phyloP scores from a whole-genome alignment of 2,329 filamentous ascomycete species.

The Phyllosticta ampelicida region DNA sequence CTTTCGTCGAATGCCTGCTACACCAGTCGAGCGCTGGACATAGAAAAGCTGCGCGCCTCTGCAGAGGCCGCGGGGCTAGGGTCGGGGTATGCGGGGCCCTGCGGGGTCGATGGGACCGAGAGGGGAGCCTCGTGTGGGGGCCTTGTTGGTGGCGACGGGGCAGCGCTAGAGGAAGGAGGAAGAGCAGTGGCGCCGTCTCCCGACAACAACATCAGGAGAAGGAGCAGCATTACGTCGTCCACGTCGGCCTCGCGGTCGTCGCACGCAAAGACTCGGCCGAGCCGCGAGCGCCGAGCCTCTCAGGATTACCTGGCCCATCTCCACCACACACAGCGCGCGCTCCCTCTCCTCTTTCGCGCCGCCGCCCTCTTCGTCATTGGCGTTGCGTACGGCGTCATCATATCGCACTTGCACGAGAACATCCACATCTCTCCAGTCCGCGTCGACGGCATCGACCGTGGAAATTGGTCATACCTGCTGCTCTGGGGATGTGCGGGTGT shows the following conservation, averaged over 20 bases:
- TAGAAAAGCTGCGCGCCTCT: slow-evolving; percentile 18
- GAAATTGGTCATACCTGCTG: slow-evolving; percentile 55
- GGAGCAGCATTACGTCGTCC: background rate
- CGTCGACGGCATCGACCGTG: slow-evolving; percentile 44
- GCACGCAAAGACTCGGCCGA: background rate
- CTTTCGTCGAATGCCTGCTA: slow-evolving; percentile 1
- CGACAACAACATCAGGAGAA: background rate
- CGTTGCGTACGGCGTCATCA: slow-evolving; percentile 69
- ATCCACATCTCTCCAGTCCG: slow-evolving; percentile 53
- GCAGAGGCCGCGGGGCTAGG: slow-evolving; percentile 10
- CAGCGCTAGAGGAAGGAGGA: background rate
- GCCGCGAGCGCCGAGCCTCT: background rate
- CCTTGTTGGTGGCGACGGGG: background rate
- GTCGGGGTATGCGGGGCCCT: background rate
- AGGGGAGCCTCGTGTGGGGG: background rate
- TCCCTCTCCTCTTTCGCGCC: background rate
- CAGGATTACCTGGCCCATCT: background rate
- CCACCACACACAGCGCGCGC: background rate
- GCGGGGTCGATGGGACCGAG: background rate
- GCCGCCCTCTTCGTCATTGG: slow-evolving; percentile 67
- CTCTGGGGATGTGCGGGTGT: slow-evolving; percentile 79
- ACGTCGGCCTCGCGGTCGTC: background rate
- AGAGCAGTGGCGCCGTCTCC: background rate
- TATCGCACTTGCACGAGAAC: slow-evolving; percentile 67
- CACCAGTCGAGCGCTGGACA: slow-evolving; percentile 12